A percentile compares a stretch with the other conserved stretches of the same genome.
These are phyloP conservation scores for Candida arabinofermentans DNA, from an alignment of 805 yeast genomes.

Conservation along the genomic window DNA sequence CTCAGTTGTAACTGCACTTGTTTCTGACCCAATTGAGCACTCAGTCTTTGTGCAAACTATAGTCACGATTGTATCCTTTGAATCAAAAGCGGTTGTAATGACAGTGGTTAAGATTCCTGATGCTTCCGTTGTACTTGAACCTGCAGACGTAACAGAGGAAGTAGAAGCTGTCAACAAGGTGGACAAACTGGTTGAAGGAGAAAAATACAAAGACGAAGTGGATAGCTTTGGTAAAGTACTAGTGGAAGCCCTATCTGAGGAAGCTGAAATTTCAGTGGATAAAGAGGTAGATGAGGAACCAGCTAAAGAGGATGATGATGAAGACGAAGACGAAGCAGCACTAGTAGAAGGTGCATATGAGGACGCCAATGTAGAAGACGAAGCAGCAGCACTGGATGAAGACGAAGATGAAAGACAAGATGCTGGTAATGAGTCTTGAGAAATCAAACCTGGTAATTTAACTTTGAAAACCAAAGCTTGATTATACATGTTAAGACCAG, in stretches of 20 bases:
- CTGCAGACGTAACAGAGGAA: background rate
- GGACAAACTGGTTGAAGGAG: too few species aligned
- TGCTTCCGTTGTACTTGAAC: conserved; percentile 1
- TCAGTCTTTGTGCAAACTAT: background rate
- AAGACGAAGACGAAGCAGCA: conserved; percentile 3
- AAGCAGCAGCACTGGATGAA: conserved; percentile 2
- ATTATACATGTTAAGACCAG: conserved; percentile 26
- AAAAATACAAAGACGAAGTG: too few species aligned
- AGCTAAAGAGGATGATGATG: conserved; percentile 1
- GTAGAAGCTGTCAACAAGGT: background rate
- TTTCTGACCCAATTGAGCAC: background rate
- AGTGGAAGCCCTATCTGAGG: conserved; percentile 1
- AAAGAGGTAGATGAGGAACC: background rate
- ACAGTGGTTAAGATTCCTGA: background rate
- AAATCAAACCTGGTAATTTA: conserved; percentile 23
- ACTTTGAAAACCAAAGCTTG: conserved; percentile 29
- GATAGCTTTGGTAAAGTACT: too few species aligned
- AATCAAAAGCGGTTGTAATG: background rate
- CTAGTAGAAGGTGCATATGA: conserved; percentile 1
- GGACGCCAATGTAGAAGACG: conserved; percentile 3
- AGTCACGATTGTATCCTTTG: background rate
- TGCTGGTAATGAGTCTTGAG: conserved; percentile 4
- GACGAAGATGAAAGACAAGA: conserved; percentile 4
- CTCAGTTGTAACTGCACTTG: conserved; percentile 1
- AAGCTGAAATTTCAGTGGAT: conserved; percentile 4